phyloP scores from a whole-genome alignment of 2,329 filamentous ascomycete genomes.

The Chaetoscypha palmicola region DNA sequence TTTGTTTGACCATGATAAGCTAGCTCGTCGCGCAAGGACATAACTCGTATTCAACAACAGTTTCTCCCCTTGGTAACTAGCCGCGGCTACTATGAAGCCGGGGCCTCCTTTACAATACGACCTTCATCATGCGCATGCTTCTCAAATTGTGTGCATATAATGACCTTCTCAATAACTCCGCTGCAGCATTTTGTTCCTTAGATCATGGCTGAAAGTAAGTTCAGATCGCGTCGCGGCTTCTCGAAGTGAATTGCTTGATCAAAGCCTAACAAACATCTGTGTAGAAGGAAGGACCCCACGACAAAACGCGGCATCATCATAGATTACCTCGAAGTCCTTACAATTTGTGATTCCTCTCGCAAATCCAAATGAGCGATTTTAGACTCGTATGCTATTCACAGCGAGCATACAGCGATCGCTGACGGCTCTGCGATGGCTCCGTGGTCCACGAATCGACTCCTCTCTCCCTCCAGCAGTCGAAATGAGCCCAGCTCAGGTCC shows the following conservation, averaged over 20 bases:
- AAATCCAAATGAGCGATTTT: slow-evolving; percentile 19
- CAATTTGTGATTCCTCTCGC: not conserved
- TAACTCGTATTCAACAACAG: not conserved
- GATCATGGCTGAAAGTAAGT: slow-evolving; percentile 8
- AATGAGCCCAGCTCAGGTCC: slow-evolving; percentile 15
- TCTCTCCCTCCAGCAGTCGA: slow-evolving; percentile 23
- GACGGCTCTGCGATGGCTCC: slow-evolving; percentile 27
- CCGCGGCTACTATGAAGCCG: not conserved
- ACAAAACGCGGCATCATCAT: slow-evolving; percentile 3
- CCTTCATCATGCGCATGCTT: not conserved
- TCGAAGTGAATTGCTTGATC: not conserved
- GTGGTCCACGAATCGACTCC: slow-evolving; percentile 28
- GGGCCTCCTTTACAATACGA: slow-evolving; percentile 1
- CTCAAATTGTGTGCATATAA: not conserved
- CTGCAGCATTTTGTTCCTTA: not conserved
- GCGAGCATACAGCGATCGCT: slow-evolving; percentile 12
- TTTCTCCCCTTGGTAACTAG: not conserved
- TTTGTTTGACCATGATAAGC: no score
- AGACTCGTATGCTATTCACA: slow-evolving; percentile 13
- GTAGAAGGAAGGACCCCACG: slow-evolving; percentile 7
- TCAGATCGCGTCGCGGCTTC: not conserved
- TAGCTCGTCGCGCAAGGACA: not conserved
- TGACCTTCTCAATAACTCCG: not conserved
- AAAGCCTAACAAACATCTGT: slow-evolving; percentile 3
- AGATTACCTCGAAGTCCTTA: not conserved